A percentile compares a stretch with the other conserved stretches of the same genome.
phyloP scores from a whole-genome alignment of 495 filamentous ascomycete genomes.

The Penicillium paxilli region DNA sequence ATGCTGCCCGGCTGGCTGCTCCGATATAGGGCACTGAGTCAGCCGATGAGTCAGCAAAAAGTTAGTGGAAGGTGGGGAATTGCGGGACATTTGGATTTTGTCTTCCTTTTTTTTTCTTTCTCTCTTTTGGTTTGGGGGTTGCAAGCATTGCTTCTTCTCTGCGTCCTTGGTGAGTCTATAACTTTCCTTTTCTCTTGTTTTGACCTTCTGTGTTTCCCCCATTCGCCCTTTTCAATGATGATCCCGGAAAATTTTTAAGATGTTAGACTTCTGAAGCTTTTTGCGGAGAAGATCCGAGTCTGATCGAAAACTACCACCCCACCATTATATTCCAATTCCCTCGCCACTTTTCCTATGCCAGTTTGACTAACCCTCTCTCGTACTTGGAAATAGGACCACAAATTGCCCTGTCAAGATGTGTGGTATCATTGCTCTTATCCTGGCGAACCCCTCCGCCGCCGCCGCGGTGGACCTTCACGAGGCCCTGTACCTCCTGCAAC shows the following conservation, averaged over 20 bases:
- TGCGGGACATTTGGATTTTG: constrained; percentile 13
- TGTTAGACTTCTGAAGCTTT: constrained; percentile 52
- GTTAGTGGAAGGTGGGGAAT: constrained; percentile 19
- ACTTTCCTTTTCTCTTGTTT: not conserved
- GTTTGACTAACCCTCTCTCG: not conserved
- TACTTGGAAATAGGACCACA: not conserved
- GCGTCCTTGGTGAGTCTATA: constrained; percentile 20
- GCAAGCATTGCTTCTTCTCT: constrained; percentile 13
- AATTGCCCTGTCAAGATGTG: constrained; percentile 61
- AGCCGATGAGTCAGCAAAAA: constrained; percentile 8
- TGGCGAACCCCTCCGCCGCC: constrained; percentile 62
- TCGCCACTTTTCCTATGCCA: not conserved
- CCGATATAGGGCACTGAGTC: constrained; percentile 1
- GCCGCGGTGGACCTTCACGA: constrained; percentile 86
- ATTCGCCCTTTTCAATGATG: constrained; percentile 51
- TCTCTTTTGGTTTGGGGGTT: constrained; percentile 16
- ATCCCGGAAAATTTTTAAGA: constrained; percentile 47
- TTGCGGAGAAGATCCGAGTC: constrained; percentile 46
- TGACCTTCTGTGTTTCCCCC: not conserved
- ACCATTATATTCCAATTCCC: constrained; percentile 10
- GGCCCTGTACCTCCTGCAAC: constrained; percentile 84
- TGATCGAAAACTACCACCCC: constrained; percentile 33
- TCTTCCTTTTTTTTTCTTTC: constrained; percentile 15
- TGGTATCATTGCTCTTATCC: constrained; percentile 81
- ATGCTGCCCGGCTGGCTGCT: not conserved